These are phyloP conservation scores for Erigeron canadensis DNA, from an alignment of 129 eudicot species.

Conservation along the genomic window DNA sequence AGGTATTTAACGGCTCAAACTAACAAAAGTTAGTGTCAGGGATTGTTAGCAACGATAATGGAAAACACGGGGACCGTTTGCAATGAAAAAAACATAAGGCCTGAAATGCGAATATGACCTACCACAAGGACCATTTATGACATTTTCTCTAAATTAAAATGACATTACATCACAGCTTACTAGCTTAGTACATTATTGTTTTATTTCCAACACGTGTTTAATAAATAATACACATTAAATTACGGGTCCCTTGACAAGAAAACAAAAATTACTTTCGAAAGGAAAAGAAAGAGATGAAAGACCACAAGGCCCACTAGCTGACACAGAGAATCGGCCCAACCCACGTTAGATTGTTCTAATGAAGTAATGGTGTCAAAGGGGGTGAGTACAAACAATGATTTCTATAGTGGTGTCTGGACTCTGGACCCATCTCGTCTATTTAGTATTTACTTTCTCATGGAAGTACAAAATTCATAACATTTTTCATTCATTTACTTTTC, in stretches of 20 bases:
- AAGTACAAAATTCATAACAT: no score
- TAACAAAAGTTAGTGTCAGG: no score
- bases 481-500: no score
- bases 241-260: neutral
- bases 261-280: neutral
- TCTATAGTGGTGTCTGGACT: conserved; percentile 22
- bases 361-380: no score
- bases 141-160: no score
- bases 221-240: neutral
- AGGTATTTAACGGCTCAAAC: no score
- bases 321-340: conserved; percentile 29
- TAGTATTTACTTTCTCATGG: neutral
- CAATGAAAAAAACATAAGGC: no score
- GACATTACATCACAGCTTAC: no score
- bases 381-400: conserved; percentile 10
- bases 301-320: conserved; percentile 18
- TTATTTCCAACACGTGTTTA: neutral
- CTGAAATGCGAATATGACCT: no score
- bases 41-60: no score
- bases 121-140: no score
- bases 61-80: no score
- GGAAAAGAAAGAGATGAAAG: neutral
- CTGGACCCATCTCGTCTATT: conserved; percentile 15
- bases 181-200: neutral
- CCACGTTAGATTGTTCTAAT: conserved; percentile 29